Conservation (phyloP, 257 asterid genomes). For the Hygrophila difformis region DNA sequence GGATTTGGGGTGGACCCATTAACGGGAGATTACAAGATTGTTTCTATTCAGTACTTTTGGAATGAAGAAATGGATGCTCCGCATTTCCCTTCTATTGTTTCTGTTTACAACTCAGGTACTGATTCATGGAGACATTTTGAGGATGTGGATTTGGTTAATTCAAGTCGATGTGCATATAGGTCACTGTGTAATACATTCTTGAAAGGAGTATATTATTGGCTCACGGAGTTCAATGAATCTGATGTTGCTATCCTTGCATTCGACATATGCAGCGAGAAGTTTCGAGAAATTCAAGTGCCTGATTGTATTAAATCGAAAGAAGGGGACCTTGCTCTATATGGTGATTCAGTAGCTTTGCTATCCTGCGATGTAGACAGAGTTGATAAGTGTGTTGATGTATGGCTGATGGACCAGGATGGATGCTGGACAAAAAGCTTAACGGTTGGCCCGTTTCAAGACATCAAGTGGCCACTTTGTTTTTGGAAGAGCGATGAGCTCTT, state of each 20-base stretch:
- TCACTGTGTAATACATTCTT: slow-evolving; percentile 32
- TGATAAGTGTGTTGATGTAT: slow-evolving; percentile 22
- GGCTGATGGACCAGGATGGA: slow-evolving; percentile 31
- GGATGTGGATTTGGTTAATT: slow-evolving; percentile 19
- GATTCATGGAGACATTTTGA: slow-evolving; percentile 37
- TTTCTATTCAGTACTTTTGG: slow-evolving; percentile 27
- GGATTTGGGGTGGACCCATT: slow-evolving; percentile 37
- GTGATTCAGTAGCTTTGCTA: slow-evolving; percentile 28
- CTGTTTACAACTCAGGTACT: slow-evolving; percentile 26
- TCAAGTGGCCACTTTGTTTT: slow-evolving; percentile 33
- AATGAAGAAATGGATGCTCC: slow-evolving; percentile 17
- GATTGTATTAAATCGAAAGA: slow-evolving; percentile 15
- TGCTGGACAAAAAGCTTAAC: slow-evolving; percentile 26
- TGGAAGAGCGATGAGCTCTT: slow-evolving; percentile 31
- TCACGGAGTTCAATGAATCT: slow-evolving; percentile 14
- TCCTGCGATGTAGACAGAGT: slow-evolving; percentile 18
- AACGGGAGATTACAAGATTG: slow-evolving; percentile 28
- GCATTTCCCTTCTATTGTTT: slow-evolving; percentile 17
- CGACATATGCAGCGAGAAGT: slow-evolving; percentile 27
- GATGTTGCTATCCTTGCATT: slow-evolving; percentile 26
- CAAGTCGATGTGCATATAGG: slow-evolving; percentile 13
- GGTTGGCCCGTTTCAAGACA: slow-evolving; percentile 27
- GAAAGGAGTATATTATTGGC: slow-evolving; percentile 44
- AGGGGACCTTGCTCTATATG: slow-evolving; percentile 29
- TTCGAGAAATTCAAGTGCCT: slow-evolving; percentile 24